These are phyloP conservation scores for Leccinum variicolor DNA, from an alignment of 768 basidiomycete genomes.

Conservation along the genomic window DNA sequence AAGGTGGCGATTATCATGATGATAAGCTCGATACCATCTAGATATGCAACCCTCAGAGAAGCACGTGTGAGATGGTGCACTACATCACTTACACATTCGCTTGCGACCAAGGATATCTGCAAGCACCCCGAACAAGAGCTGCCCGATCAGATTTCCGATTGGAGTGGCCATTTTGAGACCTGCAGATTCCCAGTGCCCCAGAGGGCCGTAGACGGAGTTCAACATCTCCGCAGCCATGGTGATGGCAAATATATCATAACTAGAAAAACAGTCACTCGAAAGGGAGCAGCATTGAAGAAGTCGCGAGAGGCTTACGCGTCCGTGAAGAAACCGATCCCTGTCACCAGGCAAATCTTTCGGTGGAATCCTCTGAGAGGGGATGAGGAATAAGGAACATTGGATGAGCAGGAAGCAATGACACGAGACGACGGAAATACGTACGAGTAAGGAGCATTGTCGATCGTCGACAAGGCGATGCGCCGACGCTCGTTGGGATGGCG, in stretches of 20 bases:
- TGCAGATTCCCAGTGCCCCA: slow-evolving; percentile 50
- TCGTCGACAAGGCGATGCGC: neutral
- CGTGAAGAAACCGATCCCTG: slow-evolving; percentile 87
- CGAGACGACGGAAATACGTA: neutral
- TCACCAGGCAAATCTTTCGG: slow-evolving; percentile 60
- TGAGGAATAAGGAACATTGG: neutral
- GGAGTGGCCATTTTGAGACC: slow-evolving; percentile 74
- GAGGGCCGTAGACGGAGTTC: slow-evolving; percentile 62
- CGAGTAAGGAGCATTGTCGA: slow-evolving; percentile 1
- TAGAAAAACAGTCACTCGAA: neutral
- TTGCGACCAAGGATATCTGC: slow-evolving; percentile 74
- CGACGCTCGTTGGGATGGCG: neutral
- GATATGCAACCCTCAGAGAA: neutral
- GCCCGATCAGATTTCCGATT: slow-evolving; percentile 69
- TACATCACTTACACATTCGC: slow-evolving; percentile 57
- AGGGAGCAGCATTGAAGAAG: neutral
- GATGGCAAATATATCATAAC: slow-evolving; percentile 83
- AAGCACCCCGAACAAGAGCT: slow-evolving; percentile 73
- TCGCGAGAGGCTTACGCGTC: slow-evolving; percentile 50
- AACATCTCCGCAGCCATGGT: slow-evolving; percentile 80
- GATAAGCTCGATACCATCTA: slow-evolving; percentile 53
- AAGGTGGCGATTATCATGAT: slow-evolving; percentile 77
- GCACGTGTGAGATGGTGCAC: neutral
- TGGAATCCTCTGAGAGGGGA: slow-evolving; percentile 63
- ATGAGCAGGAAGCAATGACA: neutral